Conservation (phyloP, 2,329 filamentous ascomycete genomes). For the Neofusicoccum kwambonambiense region DNA sequence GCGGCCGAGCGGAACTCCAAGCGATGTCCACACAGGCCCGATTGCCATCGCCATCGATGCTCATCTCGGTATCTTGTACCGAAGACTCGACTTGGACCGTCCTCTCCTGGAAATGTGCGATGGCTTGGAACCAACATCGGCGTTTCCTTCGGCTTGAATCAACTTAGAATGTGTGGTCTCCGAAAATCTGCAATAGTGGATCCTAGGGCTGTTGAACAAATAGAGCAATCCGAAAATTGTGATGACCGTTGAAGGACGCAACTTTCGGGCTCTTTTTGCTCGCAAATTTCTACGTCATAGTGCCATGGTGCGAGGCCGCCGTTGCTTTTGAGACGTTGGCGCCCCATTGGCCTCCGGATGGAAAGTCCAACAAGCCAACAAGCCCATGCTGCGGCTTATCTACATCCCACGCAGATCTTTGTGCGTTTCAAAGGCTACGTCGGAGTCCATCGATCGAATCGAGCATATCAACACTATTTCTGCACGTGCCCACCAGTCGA, state of each 20-base stretch:
- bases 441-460: neutral
- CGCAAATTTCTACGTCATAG: neutral
- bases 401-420: neutral
- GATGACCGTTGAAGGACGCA: neutral
- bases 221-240: neutral
- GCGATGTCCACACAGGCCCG: too few species aligned
- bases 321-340: neutral
- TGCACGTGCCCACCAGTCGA: neutral
- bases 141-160: too few species aligned
- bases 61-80: too few species aligned
- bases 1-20: too few species aligned
- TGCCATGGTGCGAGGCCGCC: neutral
- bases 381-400: neutral
- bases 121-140: too few species aligned
- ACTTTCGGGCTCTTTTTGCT: neutral
- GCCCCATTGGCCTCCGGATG: neutral
- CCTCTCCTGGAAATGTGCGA: too few species aligned
- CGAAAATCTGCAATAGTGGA: too few species aligned
- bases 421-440: neutral
- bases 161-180: too few species aligned
- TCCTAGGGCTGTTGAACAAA: too few species aligned
- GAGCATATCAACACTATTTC: neutral
- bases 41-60: too few species aligned
- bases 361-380: neutral
- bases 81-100: too few species aligned